Evolutionary conservation across 1,284 basidiomycete genomes (phyloP), one percentile per base, ranked within the genome.

Genomic region (Trichosporon faecale): DNA sequence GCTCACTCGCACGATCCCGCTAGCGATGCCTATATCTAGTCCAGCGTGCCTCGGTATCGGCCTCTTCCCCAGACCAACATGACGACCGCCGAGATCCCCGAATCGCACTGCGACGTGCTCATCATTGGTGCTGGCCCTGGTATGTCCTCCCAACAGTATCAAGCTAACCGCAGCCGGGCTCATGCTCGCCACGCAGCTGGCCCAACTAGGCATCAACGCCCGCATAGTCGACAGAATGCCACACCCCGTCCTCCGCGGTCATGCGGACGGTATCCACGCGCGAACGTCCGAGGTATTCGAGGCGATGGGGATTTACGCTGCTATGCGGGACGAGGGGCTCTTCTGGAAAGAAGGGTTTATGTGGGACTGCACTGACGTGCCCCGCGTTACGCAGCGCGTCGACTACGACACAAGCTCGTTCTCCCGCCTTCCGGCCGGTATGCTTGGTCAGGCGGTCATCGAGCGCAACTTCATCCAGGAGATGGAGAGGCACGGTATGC

Each of bases 201-300:
- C 64, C 27, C 69, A 72, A 52, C 66, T 72, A 35, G 69, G 69
- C 46, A 66, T 80, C 68, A 64, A 70, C 64, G 73, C 74, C 9
- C 71, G 75, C 8, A 73, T 80, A 49, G 68, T 80, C 14, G 78
- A 80, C 73, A 77, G 77, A 70, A 73, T 72, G 70, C 71, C 70
- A 21, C 71, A 74, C 68, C 70, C 68, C 27, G 76, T 77, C 0
- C 71, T 74, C 0, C 66, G 73, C 2, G 76, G 76, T 0, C 76
- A 77, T 65, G 76, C 76, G 1, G 76, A 77, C 44, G 76, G 37
- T 64, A 66, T 49, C 57, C 66, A 44, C 66, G 67, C 44, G 64
- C 71, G 14, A 29, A 70, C 60, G 68, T 68, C 68, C 49, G 46
- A 64, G 27, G 63, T 64, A 2, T 25, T 64, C 3, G 33, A 37